Percentiles rank a stretch among this genome's conserved stretches.
Conservation (phyloP, 768 basidiomycete genomes). For the Leucosporidium yakuticum region DNA sequence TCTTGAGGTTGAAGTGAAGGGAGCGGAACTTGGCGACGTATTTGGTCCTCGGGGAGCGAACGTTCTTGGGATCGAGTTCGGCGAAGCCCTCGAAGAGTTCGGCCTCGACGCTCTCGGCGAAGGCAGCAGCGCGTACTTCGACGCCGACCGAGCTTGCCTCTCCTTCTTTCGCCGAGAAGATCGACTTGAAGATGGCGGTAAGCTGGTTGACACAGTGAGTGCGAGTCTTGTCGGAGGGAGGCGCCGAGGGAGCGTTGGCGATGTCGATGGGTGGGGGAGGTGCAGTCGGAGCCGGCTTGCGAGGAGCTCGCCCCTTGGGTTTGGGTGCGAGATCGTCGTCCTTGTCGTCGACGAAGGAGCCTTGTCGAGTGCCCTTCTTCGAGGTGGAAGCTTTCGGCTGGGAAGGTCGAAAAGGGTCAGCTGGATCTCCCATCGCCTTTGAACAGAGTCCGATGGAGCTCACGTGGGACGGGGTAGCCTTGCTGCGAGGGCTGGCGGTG, state of each 20-base stretch:
- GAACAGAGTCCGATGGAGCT: background rate
- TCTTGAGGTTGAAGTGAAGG: conserved; percentile 78
- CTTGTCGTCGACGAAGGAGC: too few species aligned
- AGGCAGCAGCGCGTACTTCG: conserved; percentile 22
- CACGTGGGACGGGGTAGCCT: background rate
- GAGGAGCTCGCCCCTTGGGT: background rate
- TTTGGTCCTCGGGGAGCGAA: conserved; percentile 39
- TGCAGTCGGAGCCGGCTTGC: background rate
- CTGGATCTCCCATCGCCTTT: background rate
- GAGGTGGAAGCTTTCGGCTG: background rate
- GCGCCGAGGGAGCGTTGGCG: conserved; percentile 1
- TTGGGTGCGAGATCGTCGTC: background rate
- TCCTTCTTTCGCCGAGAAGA: conserved; percentile 17
- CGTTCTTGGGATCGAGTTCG: conserved; percentile 64
- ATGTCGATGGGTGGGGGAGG: background rate
- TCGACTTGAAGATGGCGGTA: conserved; percentile 27
- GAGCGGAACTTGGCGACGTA: conserved; percentile 73
- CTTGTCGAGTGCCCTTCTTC: background rate
- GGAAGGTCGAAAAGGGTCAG: background rate
- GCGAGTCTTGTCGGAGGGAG: conserved; percentile 31
- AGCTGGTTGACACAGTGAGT: conserved; percentile 32
- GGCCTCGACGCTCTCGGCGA: conserved; percentile 63
- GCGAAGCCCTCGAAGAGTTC: conserved; percentile 68
- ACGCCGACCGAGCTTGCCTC: conserved; percentile 4
- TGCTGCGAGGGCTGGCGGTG: conserved; percentile 1